Evolutionary conservation across 2,329 filamentous ascomycete species (phyloP), one percentile per base, ranked within the genome.

Genomic region (Colletotrichum incanum): DNA sequence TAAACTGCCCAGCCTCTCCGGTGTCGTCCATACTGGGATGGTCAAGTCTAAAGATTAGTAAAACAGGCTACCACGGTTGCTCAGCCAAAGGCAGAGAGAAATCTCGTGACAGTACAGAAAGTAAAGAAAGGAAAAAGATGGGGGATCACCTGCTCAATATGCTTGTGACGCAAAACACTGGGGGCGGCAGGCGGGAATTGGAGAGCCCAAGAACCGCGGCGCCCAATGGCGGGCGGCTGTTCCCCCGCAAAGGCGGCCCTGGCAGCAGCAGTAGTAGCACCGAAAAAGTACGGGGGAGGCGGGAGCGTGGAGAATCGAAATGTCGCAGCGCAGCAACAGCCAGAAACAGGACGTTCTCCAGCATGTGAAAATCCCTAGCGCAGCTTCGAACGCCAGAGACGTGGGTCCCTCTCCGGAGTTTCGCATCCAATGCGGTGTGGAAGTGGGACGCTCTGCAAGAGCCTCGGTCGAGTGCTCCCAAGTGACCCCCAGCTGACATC

Each of bases 391-490:
- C 20, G 39, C 26, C 50, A 59, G 34, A 60, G 34, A 28, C 7
- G 39, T 55, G 49, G 58, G 37, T 26, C 64, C 34, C n/a, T 55
- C 69, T n/a, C 26, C 65, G 31, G 54, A 23, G 69, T 65, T 66
- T 70, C 54, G 69, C 59, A 64, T 41, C 69, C 69, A 72, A 64
- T 69, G 65, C 69, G 69, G 65, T 64, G 59, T 72, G 45, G n/a
- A 28, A 34, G 47, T 60, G 58, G 65, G 59, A 56, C 34, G 14
- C 54, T 23, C 54, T 56, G n/a, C 34, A 26, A 69, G 63, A 71
- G 71, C 71, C 71, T 73, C 71, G 71, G 71, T 63, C 71, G 67
- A 41, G 39, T 14, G 41, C 47, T 55, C 41, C 45, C 34, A 18
- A 26, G 41, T 39, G 52, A 45, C 41, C 55, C 61, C 66, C 62